Conservation (phyloP, 1,284 basidiomycete genomes). For the Tremellales sp. region DNA sequence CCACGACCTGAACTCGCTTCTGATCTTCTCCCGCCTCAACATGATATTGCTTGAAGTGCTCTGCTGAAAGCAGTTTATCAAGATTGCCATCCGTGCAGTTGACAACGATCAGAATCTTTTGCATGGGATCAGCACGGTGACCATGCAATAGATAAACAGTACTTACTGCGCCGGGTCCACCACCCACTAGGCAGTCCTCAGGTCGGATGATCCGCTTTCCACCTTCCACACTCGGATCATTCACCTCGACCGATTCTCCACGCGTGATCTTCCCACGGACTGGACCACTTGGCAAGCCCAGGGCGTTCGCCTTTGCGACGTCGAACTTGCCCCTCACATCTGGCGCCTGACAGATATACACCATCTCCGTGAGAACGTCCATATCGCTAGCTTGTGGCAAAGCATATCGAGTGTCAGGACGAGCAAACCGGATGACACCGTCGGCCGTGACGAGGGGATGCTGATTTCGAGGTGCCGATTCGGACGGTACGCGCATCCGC, state of each 20-base stretch:
- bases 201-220: constrained; percentile 54
- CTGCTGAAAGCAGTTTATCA: constrained; percentile 49
- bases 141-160: not conserved
- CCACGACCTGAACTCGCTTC: constrained; percentile 56
- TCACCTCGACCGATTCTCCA: constrained; percentile 50
- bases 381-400: constrained; percentile 24
- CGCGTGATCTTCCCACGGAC: constrained; percentile 47
- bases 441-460: constrained; percentile 9
- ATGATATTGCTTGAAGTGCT: constrained; percentile 55
- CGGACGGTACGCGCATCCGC: not conserved
- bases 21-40: constrained; percentile 36
- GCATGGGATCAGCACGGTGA: not conserved
- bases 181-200: constrained; percentile 47
- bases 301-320: constrained; percentile 58
- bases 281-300: constrained; percentile 64
- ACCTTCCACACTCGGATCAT: constrained; percentile 50
- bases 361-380: constrained; percentile 39
- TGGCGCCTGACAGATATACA: constrained; percentile 74
- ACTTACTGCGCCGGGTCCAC: constrained; percentile 43
- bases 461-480: not conserved
- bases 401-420: constrained; percentile 17
- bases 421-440: constrained; percentile 7
- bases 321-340: constrained; percentile 82
- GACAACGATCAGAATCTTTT: constrained; percentile 33
- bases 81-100: constrained; percentile 33